These are phyloP conservation scores for Oryza officinalis DNA, from an alignment of 176 grass and related monocot genomes.

Conservation along the genomic window DNA sequence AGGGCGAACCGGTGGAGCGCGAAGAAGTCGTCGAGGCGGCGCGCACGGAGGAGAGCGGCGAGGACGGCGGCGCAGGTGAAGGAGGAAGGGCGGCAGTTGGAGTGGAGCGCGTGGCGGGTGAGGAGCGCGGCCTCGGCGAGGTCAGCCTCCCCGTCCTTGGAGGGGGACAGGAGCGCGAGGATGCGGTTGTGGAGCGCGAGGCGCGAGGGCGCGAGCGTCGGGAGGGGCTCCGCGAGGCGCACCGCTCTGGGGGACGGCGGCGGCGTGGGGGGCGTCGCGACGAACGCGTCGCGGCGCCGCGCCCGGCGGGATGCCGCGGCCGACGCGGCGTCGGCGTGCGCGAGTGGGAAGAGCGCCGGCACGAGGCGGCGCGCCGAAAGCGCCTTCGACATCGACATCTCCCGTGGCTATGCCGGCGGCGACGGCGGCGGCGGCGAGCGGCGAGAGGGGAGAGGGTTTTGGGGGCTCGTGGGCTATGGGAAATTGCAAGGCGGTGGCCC, in stretches of 20 bases:
- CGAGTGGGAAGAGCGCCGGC: slow-evolving; percentile 61
- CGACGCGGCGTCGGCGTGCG: slow-evolving; percentile 41
- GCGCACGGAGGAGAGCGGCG: slow-evolving; percentile 64
- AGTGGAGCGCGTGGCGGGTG: slow-evolving; percentile 91
- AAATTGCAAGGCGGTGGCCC: not conserved
- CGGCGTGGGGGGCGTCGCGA: slow-evolving; percentile 38
- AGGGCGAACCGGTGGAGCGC: slow-evolving; percentile 83
- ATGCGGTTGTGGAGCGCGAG: slow-evolving; percentile 81
- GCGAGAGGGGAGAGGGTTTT: slow-evolving; percentile 5
- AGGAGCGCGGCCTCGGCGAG: slow-evolving; percentile 76
- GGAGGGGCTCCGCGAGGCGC: slow-evolving; percentile 68
- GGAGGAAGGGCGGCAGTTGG: slow-evolving; percentile 84
- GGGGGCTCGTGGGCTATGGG: not conserved
- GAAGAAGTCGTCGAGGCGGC: slow-evolving; percentile 73
- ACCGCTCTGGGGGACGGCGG: slow-evolving; percentile 40
- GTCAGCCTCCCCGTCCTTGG: slow-evolving; percentile 39
- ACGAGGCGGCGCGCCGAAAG: slow-evolving; percentile 50
- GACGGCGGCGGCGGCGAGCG: not conserved
- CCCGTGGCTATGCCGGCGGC: not conserved
- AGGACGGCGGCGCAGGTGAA: slow-evolving; percentile 78
- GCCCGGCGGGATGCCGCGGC: slow-evolving; percentile 47
- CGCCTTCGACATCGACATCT: slow-evolving; percentile 73
- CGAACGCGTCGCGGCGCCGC: slow-evolving; percentile 46
- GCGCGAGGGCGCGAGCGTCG: slow-evolving; percentile 59
- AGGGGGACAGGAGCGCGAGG: slow-evolving; percentile 62